Percentiles rank a stretch among this genome's conserved stretches.
Evolutionary conservation across 768 basidiomycete species (phyloP).

Genomic region (Brasilioporus rufonigricans): DNA sequence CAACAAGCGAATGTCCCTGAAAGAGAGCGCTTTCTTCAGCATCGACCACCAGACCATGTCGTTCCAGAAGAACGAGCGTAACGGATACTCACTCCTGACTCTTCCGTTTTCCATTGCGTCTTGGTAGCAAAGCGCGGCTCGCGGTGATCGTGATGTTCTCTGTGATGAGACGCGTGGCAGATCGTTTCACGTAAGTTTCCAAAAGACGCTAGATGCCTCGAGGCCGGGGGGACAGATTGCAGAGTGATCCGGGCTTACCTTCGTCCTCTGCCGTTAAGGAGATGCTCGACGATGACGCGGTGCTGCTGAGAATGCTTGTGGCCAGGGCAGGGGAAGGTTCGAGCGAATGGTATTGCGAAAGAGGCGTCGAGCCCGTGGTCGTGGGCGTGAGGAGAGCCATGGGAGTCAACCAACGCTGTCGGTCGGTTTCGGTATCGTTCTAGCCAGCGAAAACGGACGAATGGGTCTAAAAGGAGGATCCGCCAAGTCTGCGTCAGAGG

Average conservation of each 20-base stretch:
- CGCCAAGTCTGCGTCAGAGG: constrained; percentile 49
- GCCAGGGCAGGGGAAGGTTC: constrained; percentile 25
- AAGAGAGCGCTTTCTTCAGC: constrained; percentile 25
- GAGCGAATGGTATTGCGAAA: constrained; percentile 34
- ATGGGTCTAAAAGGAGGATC: constrained; percentile 40
- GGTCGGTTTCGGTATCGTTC: constrained; percentile 9
- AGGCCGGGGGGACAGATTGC: constrained; percentile 16
- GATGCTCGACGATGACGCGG: constrained; percentile 45
- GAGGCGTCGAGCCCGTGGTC: constrained; percentile 30
- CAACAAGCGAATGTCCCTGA: constrained; percentile 71
- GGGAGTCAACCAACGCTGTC: not conserved
- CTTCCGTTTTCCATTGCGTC: constrained; percentile 50
- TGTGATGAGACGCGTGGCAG: constrained; percentile 34
- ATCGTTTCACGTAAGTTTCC: constrained; percentile 35
- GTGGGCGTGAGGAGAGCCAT: constrained; percentile 26
- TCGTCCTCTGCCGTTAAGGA: constrained; percentile 61
- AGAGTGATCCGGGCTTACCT: constrained; percentile 43
- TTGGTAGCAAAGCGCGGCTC: constrained; percentile 41
- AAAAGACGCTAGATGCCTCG: constrained; percentile 25
- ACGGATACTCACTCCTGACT: constrained; percentile 62
- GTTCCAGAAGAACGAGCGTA: constrained; percentile 9
- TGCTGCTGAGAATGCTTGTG: constrained; percentile 22
- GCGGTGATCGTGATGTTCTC: constrained; percentile 74
- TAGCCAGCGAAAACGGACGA: constrained; percentile 1
- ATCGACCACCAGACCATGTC: constrained; percentile 27